phyloP scores from a whole-genome alignment of 2,329 filamentous ascomycete species.

The Talaromyces albobiverticillius region DNA sequence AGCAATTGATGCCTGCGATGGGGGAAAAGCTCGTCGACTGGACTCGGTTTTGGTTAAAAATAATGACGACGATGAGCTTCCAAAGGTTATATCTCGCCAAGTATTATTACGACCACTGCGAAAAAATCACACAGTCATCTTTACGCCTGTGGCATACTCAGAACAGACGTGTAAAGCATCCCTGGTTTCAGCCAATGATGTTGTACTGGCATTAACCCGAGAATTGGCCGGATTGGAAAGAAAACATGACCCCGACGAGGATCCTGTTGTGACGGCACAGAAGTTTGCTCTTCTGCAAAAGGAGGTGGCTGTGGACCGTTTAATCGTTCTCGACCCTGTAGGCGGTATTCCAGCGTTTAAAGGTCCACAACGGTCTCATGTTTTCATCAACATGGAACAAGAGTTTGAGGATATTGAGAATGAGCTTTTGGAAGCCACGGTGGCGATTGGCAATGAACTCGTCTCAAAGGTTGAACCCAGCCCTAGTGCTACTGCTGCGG shows the following conservation, averaged over 20 bases:
- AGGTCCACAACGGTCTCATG: conserved; percentile 62
- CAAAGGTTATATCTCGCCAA: conserved; percentile 41
- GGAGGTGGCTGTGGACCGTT: conserved; percentile 68
- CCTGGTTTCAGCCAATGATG: conserved; percentile 57
- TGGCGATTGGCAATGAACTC: conserved; percentile 13
- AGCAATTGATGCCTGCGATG: conserved; percentile 68
- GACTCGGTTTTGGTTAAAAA: conserved; percentile 53
- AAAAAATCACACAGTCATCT: conserved; percentile 67
- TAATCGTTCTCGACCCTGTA: conserved; percentile 83
- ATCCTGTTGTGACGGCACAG: conserved; percentile 38
- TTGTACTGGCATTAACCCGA: conserved; percentile 71
- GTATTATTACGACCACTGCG: conserved; percentile 64
- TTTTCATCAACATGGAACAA: conserved; percentile 92
- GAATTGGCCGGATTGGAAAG: conserved; percentile 69
- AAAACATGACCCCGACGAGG: conserved; percentile 40
- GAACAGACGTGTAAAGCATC: conserved; percentile 48
- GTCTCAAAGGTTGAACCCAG: conserved; percentile 16
- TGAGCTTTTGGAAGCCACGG: conserved; percentile 50
- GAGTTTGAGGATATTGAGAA: conserved; percentile 70
- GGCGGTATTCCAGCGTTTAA: conserved; percentile 75
- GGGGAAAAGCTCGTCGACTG: conserved; percentile 66
- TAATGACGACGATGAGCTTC: conserved; percentile 31
- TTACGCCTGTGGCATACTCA: conserved; percentile 64
- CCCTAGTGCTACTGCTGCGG: conserved; percentile 16
- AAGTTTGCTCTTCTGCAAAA: conserved; percentile 44